A percentile compares a stretch with the other conserved stretches of the same genome.
Conservation (phyloP, 1,284 basidiomycete species). For the Sparassis latifolia region DNA sequence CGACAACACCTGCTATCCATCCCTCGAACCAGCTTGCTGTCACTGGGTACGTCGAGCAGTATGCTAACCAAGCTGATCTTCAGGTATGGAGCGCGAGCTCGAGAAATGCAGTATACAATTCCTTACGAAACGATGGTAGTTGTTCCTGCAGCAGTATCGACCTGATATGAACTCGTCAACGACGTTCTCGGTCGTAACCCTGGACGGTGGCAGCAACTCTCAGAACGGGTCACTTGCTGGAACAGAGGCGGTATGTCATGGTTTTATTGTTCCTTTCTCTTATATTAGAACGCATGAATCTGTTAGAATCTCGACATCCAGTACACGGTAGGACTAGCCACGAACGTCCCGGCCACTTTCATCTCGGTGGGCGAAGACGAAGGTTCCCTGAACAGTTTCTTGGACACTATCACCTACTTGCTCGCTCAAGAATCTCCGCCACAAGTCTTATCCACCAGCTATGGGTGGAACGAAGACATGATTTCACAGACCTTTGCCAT, state of each 20-base stretch:
- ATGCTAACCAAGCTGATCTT: slow-evolving; percentile 24
- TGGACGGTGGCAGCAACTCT: slow-evolving; percentile 39
- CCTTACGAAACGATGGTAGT: slow-evolving; percentile 21
- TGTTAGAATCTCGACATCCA: slow-evolving; percentile 48
- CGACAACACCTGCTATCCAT: slow-evolving; percentile 38
- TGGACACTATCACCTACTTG: slow-evolving; percentile 19
- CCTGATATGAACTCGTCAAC: slow-evolving; percentile 37
- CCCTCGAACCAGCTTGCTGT: slow-evolving; percentile 45
- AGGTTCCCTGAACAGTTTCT: slow-evolving; percentile 15
- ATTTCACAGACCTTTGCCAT: slow-evolving; percentile 39
- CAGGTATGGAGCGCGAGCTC: not conserved
- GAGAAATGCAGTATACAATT: no score
- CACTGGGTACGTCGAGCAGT: slow-evolving; percentile 51
- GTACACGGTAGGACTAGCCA: slow-evolving; percentile 54
- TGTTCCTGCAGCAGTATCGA: slow-evolving; percentile 42
- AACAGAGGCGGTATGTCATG: slow-evolving; percentile 38
- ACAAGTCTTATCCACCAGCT: slow-evolving; percentile 43
- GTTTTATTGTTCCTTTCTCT: slow-evolving; percentile 5
- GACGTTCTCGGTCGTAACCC: slow-evolving; percentile 31
- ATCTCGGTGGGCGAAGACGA: slow-evolving; percentile 26
- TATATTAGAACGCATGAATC: slow-evolving; percentile 11
- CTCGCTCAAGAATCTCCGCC: slow-evolving; percentile 36
- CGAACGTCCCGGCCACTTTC: slow-evolving; percentile 26
- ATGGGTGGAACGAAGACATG: slow-evolving; percentile 20
- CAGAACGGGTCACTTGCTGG: slow-evolving; percentile 27